Evolutionary conservation across 1,139 yeast genomes (phyloP).

Genomic region (Nadsonia commutata): DNA sequence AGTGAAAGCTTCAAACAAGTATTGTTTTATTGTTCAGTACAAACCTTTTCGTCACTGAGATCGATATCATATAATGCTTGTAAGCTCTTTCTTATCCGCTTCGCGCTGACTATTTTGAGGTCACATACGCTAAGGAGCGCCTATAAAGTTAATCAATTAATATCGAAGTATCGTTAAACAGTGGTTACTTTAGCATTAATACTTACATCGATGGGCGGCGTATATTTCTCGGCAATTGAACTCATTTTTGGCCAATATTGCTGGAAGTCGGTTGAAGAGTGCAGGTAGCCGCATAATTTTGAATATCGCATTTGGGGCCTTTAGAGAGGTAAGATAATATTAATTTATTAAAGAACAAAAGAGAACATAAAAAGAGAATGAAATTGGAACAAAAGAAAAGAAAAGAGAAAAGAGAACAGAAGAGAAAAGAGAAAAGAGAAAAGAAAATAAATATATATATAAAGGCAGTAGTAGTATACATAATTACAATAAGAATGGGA

Average conservation of each 20-base stretch:
- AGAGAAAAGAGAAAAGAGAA: background rate
- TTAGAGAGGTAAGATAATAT: too few relatives aligned
- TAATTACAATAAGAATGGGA: background rate
- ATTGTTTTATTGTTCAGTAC: background rate
- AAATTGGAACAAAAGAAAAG: too few relatives aligned
- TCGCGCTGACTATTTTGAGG: background rate
- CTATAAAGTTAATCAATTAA: background rate
- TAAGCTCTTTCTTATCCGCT: background rate
- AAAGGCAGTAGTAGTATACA: constrained; percentile 2
- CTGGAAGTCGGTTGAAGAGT: too few relatives aligned
- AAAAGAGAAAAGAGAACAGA: too few relatives aligned
- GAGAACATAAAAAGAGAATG: too few relatives aligned
- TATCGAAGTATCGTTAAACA: background rate
- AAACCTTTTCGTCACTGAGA: background rate
- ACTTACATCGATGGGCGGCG: background rate
- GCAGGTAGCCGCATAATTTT: too few relatives aligned
- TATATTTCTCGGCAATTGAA: background rate
- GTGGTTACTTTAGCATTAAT: background rate
- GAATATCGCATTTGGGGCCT: too few relatives aligned
- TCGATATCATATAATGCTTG: constrained; percentile 5
- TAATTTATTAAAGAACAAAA: too few relatives aligned
- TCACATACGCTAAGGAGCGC: background rate
- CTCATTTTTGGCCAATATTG: constrained; percentile 1
- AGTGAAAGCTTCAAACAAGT: too few relatives aligned
- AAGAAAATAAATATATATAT: constrained; percentile 1